Evolutionary conservation across 805 yeast species (phyloP).

Genomic region (Helenozyma rhizophorensis): DNA sequence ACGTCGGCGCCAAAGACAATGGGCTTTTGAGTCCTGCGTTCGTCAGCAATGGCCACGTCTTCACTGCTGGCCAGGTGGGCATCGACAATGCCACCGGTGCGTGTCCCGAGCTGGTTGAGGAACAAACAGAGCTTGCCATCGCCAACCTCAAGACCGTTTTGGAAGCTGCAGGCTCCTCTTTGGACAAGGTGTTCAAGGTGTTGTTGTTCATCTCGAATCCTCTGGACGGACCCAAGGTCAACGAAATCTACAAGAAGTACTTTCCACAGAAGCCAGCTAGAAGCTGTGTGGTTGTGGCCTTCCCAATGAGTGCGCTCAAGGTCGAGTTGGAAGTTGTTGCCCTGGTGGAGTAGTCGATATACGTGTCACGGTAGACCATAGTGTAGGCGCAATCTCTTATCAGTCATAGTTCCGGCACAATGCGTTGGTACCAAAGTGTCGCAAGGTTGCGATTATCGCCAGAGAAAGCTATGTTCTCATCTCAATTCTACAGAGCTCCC

Average conservation of each 20-base stretch:
- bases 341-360: not conserved
- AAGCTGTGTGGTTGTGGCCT: conserved; percentile 47
- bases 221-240: conserved; percentile 38
- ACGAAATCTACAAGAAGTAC: conserved; percentile 42
- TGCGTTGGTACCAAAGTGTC: no score
- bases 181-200: conserved; percentile 46
- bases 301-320: conserved; percentile 46
- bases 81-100: conserved; percentile 35
- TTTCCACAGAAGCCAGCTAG: conserved; percentile 51
- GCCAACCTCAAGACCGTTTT: conserved; percentile 39
- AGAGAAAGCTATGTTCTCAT: conserved; percentile 1
- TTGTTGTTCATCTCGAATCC: conserved; percentile 44
- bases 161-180: conserved; percentile 41
- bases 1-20: not conserved
- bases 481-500: conserved; percentile 13
- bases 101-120: conserved; percentile 38
- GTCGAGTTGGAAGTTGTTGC: conserved; percentile 53
- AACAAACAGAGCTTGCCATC: conserved; percentile 45
- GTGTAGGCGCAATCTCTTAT: no score
- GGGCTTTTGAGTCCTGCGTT: not conserved
- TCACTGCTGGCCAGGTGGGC: conserved; percentile 49
- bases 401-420: no score
- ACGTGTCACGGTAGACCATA: no score
- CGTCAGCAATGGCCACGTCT: conserved; percentile 32
- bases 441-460: not conserved